Percentiles rank a stretch among this genome's conserved stretches.
Evolutionary conservation across 495 filamentous ascomycete species (phyloP).

Genomic region (Penicillium antarcticum): DNA sequence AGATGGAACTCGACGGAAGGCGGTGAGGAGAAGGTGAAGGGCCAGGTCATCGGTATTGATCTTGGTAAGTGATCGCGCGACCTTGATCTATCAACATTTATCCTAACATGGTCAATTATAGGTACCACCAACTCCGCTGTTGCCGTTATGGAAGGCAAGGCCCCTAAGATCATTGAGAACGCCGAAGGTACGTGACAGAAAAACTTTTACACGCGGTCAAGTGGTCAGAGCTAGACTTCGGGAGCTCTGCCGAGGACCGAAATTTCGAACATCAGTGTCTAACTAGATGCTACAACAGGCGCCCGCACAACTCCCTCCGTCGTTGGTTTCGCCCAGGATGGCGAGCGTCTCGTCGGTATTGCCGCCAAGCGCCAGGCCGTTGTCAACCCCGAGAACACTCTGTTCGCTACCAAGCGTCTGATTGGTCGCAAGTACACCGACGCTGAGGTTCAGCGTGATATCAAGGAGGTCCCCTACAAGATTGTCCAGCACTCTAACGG

Average conservation of each 20-base stretch:
- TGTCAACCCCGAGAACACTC: conserved; percentile 98
- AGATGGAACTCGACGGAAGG: conserved; percentile 81
- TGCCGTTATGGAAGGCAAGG: conserved; percentile 95
- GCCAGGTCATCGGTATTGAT: conserved; percentile 97
- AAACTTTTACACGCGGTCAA: conserved; percentile 17
- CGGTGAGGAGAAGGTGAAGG: conserved; percentile 86
- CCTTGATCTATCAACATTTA: not conserved
- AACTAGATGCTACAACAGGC: conserved; percentile 50
- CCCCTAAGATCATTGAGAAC: conserved; percentile 96
- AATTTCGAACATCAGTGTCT: conserved; percentile 2
- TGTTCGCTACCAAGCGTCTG: conserved; percentile 99
- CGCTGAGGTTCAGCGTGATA: conserved; percentile 92
- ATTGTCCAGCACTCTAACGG: conserved; percentile 98
- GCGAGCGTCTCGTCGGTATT: conserved; percentile 96
- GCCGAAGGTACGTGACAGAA: conserved; percentile 66
- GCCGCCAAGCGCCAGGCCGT: conserved; percentile 98
- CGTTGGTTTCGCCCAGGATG: conserved; percentile 94
- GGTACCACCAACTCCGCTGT: conserved; percentile 98
- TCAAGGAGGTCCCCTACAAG: conserved; percentile 98
- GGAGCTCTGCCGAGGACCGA: not conserved
- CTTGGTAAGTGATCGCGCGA: conserved; percentile 63
- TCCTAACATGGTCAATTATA: conserved; percentile 35
- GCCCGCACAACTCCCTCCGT: conserved; percentile 95
- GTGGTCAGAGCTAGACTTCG: conserved; percentile 5
- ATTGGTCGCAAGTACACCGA: conserved; percentile 99